phyloP scores from a whole-genome alignment of 805 yeast species.

The Soucietia sequanensis region DNA sequence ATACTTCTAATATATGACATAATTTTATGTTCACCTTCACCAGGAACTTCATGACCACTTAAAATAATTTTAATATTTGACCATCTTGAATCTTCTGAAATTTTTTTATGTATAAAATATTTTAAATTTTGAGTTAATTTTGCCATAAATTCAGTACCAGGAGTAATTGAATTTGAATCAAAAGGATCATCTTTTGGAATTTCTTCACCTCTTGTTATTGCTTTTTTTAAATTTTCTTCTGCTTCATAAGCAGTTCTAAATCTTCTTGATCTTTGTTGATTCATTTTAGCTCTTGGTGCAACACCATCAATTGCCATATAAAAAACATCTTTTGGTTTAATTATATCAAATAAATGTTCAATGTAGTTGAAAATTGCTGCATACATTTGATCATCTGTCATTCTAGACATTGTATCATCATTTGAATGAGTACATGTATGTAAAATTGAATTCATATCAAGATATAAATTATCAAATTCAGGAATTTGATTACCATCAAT shows the following conservation, averaged over 20 bases:
- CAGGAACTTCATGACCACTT: conserved; percentile 96
- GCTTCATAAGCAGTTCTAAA: conserved; percentile 94
- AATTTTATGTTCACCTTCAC: conserved; percentile 98
- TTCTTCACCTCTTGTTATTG: conserved; percentile 67
- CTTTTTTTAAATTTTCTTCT: conserved; percentile 72
- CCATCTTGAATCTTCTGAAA: conserved; percentile 86
- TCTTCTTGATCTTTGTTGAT: conserved; percentile 95
- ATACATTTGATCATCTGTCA: conserved; percentile 89
- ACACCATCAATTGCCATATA: conserved; percentile 99
- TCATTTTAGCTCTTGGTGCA: conserved; percentile 98
- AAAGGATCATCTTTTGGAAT: conserved; percentile 83
- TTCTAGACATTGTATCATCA: conserved; percentile 56
- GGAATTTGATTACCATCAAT: conserved; percentile 77
- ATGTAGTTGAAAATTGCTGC: conserved; percentile 91
- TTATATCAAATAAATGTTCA: conserved; percentile 86
- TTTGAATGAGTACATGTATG: conserved; percentile 92
- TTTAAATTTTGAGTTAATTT: conserved; percentile 77
- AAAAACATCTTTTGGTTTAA: conserved; percentile 81
- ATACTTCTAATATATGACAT: conserved; percentile 85
- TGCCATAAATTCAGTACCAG: conserved; percentile 96
- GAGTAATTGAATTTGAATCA: conserved; percentile 91
- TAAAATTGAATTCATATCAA: conserved; percentile 96
- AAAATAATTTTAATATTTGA: conserved; percentile 70
- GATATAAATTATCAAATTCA: conserved; percentile 89
- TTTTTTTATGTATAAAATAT: conserved; percentile 84